Conservation (phyloP, 305 asterid genomes). For the Fraxinus sp. region DNA sequence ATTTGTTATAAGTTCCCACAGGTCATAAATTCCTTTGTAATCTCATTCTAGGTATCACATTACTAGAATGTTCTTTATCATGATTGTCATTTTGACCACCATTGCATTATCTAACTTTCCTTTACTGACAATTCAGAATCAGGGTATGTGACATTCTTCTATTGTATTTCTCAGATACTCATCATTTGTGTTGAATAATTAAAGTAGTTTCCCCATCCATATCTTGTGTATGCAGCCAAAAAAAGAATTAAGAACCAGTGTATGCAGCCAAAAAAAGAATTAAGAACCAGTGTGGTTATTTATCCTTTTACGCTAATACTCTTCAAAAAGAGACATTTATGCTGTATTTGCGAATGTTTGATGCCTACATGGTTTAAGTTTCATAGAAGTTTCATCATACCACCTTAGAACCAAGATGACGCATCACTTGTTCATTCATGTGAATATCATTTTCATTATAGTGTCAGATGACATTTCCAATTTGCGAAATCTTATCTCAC, state of each 20-base stretch:
- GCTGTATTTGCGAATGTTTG: background rate
- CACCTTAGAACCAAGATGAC: background rate
- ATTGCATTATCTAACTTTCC: background rate
- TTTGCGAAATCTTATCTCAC: background rate
- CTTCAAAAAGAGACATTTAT: background rate
- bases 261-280: background rate
- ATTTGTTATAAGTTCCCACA: background rate
- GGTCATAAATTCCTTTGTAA: background rate
- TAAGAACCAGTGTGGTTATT: background rate
- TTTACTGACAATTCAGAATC: background rate
- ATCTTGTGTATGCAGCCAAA: background rate
- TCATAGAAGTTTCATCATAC: background rate
- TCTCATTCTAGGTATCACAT: background rate
- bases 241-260: background rate
- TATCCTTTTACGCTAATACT: background rate
- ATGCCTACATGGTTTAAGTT: background rate
- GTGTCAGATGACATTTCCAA: background rate
- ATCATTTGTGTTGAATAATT: background rate
- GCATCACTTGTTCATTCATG: background rate
- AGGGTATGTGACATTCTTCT: background rate
- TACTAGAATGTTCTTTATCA: background rate
- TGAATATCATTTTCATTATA: background rate
- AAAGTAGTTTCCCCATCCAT: background rate
- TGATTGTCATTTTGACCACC: background rate
- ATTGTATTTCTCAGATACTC: background rate